A percentile compares a stretch with the other conserved stretches of the same genome.
phyloP scores from a whole-genome alignment of 164 flowering plant species.

The Piper longum region DNA sequence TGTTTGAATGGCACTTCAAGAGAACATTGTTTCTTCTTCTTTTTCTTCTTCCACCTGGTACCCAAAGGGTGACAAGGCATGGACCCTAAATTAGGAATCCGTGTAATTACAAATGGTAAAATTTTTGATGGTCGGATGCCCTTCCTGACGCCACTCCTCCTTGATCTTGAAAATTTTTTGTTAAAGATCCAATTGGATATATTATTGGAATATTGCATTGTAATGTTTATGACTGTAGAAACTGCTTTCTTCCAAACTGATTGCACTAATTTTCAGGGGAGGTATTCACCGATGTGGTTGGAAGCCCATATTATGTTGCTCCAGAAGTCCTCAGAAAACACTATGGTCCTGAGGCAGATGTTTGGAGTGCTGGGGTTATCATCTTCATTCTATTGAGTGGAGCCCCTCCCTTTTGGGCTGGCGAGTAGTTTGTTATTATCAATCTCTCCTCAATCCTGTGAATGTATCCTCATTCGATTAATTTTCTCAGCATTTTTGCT shows the following conservation, averaged over 20 bases:
- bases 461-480: not conserved
- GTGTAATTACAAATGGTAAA: no score
- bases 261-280: conserved; percentile 38
- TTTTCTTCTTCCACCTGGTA: no score
- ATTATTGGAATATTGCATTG: no score
- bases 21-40: not conserved
- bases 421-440: conserved; percentile 33
- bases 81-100: no score
- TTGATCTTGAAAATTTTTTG: no score
- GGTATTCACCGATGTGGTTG: conserved; percentile 61
- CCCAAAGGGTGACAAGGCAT: no score
- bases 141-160: no score
- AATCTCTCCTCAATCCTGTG: not conserved
- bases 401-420: conserved; percentile 37
- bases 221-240: no score
- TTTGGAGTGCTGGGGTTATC: conserved; percentile 88
- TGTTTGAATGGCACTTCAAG: no score
- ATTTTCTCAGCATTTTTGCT: not conserved
- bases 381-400: conserved; percentile 65
- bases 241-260: not conserved
- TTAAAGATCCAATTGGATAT: no score
- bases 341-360: no score
- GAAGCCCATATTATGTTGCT: conserved; percentile 90
- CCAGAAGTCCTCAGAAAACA: conserved; percentile 44
- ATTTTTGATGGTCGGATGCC: no score